Evolutionary conservation across 306 rosid genomes (phyloP).

Genomic region (Gleditsia sinensis): DNA sequence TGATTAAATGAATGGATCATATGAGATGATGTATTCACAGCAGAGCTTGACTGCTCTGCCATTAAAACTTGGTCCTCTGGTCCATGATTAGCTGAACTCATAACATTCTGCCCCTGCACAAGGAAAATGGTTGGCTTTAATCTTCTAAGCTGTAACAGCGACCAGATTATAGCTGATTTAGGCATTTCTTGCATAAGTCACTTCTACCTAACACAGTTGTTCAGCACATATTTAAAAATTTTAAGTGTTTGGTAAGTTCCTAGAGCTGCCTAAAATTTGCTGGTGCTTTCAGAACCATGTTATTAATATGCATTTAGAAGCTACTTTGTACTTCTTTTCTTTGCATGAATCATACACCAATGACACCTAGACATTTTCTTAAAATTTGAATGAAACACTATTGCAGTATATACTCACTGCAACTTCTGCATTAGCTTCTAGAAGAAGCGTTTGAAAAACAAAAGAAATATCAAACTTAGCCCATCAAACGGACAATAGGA

Average conservation of each 20-base stretch:
- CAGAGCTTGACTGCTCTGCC: constrained; percentile 58
- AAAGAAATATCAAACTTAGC: neutral
- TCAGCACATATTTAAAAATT: neutral
- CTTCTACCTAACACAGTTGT: neutral
- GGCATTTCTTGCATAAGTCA: neutral
- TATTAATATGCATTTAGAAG: neutral
- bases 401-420: neutral
- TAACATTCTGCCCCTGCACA: constrained; percentile 57
- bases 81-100: constrained; percentile 43
- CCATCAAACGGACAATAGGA: neutral
- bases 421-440: neutral
- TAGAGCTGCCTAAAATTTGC: constrained; percentile 3
- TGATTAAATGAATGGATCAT: constrained; percentile 49
- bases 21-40: constrained; percentile 52
- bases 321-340: neutral
- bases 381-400: neutral
- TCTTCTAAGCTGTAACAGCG: neutral
- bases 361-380: neutral
- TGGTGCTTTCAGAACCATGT: neutral
- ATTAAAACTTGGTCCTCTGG: constrained; percentile 51
- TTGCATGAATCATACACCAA: neutral
- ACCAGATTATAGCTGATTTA: neutral
- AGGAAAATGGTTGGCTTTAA: constrained; percentile 22
- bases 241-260: neutral
- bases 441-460: neutral